phyloP scores from a whole-genome alignment of 2,329 filamentous ascomycete genomes.

The Apiospora arundinis region DNA sequence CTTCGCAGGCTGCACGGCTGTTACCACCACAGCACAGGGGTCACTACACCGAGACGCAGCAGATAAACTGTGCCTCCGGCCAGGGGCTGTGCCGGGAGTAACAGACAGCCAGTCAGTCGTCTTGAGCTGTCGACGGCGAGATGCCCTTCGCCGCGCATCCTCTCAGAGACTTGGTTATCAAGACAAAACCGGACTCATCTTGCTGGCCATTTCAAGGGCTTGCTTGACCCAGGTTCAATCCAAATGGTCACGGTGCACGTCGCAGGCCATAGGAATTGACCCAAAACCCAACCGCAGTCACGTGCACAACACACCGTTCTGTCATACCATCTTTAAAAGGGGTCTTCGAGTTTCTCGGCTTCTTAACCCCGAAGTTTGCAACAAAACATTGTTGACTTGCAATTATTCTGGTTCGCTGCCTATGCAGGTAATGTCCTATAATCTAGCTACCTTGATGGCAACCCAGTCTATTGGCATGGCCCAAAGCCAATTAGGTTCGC shows the following conservation, averaged over 20 bases:
- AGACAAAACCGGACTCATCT: neutral
- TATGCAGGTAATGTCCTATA: neutral
- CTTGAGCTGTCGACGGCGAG: neutral
- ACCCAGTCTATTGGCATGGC: too few species aligned
- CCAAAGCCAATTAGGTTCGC: neutral
- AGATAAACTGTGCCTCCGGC: neutral
- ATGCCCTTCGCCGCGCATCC: neutral
- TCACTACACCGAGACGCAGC: neutral
- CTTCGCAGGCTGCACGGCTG: neutral
- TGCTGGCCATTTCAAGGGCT: neutral
- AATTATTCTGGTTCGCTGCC: neutral
- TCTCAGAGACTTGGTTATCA: neutral
- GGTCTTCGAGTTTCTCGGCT: neutral
- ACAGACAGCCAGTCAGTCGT: neutral
- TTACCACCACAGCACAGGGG: neutral
- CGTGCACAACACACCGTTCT: neutral
- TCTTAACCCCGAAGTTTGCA: neutral
- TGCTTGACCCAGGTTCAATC: too few species aligned
- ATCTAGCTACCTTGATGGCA: conserved; percentile 6
- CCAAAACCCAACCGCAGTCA: neutral
- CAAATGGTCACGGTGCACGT: neutral
- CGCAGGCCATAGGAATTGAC: neutral
- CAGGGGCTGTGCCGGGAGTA: neutral
- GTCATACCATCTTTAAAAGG: neutral
- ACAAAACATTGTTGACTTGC: neutral